Base-by-base conservation (phyloP, 2,329 filamentous ascomycete species). In the Scopulariopsis brevicaulis region DNA sequence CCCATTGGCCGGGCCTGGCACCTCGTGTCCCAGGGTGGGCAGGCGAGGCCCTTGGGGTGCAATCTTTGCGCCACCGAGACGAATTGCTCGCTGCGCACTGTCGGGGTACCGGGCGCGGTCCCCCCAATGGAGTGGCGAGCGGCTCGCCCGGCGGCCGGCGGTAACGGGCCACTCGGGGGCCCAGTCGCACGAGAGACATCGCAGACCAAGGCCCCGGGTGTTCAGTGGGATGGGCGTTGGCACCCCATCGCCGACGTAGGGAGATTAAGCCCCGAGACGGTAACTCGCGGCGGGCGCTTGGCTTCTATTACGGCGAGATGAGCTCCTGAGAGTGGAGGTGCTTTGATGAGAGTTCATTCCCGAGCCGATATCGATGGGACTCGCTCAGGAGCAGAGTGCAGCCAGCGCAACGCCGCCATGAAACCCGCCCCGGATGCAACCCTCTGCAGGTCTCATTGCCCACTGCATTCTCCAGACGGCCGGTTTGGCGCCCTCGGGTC, bases 31-130 rank as follows among this genome's bases (percentile, higher is more conserved):
- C 43, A 57, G 43, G 25, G 37, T 37, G 55, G 46, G 52, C 46
- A 37, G 52, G 55, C 55, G 55, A 57, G 35, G 55, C 14, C n/a
- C 54, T 52, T 51, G 46, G 43, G 40, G 48, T 11, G 20, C 46
- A 40, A 40, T 24, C 35, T 34, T 57, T 57, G 55, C 46, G 55
- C 46, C 55, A 57, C 48, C 46, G 14, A 48, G 37, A 15, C 37
- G 4, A 40, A 12, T 40, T 48, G 7, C 20, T 48, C 20, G 43
- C 20, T 3, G 15, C 43, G 43, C 43, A 48, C 43, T 48, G 43
- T 48, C 14, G 15, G 15, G 18, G 10, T 48, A 20, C 37, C 18
- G 12, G 37, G 37, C 37, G 14, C 4, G 37, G 37, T 18, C 12
- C 4, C 18, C 37, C 12, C 18, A 11, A 40, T 40, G n/a, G n/a